These are phyloP conservation scores for Nothomitra cinnamomea DNA, from an alignment of 2,329 filamentous ascomycete genomes.

Conservation along the genomic window DNA sequence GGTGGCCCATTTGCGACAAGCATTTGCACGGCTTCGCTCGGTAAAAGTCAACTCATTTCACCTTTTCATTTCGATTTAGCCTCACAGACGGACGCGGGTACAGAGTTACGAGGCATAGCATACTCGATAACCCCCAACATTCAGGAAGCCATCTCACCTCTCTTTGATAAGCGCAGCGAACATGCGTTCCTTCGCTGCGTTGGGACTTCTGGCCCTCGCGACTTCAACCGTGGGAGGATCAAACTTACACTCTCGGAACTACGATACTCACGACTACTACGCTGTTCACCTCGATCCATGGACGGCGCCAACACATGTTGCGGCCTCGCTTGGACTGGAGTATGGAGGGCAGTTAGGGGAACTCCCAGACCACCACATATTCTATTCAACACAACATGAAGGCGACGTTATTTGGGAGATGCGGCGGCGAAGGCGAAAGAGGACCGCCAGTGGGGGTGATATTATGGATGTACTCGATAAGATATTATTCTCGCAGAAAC, in stretches of 20 bases:
- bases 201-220: slow-evolving; percentile 9
- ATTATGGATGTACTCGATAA: slow-evolving; percentile 48
- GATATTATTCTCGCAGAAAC: slow-evolving; percentile 67
- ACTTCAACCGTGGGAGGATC: slow-evolving; percentile 20
- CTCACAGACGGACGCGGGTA: too few species aligned
- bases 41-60: too few species aligned
- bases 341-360: slow-evolving; percentile 71
- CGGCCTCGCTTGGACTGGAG: slow-evolving; percentile 52
- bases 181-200: not conserved
- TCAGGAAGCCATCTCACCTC: not conserved
- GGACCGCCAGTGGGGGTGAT: slow-evolving; percentile 29
- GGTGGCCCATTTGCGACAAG: too few species aligned
- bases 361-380: slow-evolving; percentile 68
- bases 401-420: slow-evolving; percentile 39
- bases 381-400: slow-evolving; percentile 45
- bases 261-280: slow-evolving; percentile 79
- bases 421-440: slow-evolving; percentile 43
- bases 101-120: too few species aligned
- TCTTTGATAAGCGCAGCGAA: not conserved
- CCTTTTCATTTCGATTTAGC: too few species aligned
- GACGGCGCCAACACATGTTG: slow-evolving; percentile 50
- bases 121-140: too few species aligned
- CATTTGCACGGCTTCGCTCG: too few species aligned
- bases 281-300: slow-evolving; percentile 63
- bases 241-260: slow-evolving; percentile 43